Conservation (phyloP, 176 grass and related monocot genomes). For the Zoysia japonica region DNA sequence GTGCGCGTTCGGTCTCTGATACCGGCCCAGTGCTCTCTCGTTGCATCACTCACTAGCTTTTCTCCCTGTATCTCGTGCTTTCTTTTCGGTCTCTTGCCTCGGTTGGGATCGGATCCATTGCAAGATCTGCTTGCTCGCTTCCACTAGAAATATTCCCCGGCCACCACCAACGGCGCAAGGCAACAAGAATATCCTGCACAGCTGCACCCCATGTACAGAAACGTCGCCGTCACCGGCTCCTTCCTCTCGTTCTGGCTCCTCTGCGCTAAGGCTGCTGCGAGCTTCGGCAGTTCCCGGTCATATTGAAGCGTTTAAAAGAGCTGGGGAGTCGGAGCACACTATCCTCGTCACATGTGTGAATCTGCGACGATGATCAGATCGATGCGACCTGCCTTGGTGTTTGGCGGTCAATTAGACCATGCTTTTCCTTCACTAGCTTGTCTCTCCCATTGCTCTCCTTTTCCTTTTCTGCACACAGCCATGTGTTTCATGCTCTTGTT, state of each 20-base stretch:
- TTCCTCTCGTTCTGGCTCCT: not conserved
- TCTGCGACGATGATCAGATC: conserved; percentile 24
- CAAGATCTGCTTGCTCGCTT: conserved; percentile 52
- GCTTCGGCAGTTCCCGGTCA: conserved; percentile 28
- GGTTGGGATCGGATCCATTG: conserved; percentile 18
- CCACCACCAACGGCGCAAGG: conserved; percentile 47
- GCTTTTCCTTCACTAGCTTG: conserved; percentile 50
- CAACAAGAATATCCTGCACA: conserved; percentile 54
- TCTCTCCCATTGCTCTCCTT: conserved; percentile 43
- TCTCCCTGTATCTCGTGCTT: not conserved
- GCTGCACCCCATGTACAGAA: conserved; percentile 23
- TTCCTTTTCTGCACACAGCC: conserved; percentile 45
- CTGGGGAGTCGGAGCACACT: not conserved
- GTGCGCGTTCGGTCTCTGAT: too few species aligned
- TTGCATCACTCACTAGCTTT: conserved; percentile 27
- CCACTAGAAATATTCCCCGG: conserved; percentile 45
- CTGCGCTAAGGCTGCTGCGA: conserved; percentile 37
- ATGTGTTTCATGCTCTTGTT: conserved; percentile 64
- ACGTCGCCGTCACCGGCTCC: conserved; percentile 14
- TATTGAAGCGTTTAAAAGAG: conserved; percentile 30
- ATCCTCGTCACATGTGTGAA: not conserved
- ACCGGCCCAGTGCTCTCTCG: conserved; percentile 26
- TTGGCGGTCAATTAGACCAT: conserved; percentile 52
- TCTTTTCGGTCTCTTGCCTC: conserved; percentile 5
- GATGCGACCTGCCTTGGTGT: conserved; percentile 19